Conservation (phyloP, 371 early-diverging fungal species). For the Mucor ambiguus region DNA sequence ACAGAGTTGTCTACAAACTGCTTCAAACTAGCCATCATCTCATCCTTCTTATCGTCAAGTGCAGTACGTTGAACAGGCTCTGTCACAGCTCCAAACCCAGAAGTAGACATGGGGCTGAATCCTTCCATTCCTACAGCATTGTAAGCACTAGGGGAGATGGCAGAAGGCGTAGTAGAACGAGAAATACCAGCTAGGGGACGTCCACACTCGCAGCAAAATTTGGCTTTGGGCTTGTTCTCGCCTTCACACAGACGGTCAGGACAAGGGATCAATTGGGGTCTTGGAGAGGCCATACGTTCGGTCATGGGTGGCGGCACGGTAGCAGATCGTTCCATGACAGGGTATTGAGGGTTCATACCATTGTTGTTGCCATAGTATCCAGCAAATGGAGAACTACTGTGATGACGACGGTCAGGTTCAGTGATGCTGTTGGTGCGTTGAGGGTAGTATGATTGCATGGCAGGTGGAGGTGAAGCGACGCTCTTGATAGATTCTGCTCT, state of each 20-base stretch:
- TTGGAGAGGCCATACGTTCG: conserved; percentile 24
- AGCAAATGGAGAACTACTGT: conserved; percentile 7
- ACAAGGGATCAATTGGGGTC: conserved; percentile 31
- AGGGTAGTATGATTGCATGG: neutral
- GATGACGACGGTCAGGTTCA: conserved; percentile 10
- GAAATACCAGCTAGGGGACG: conserved; percentile 55
- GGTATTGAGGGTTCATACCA: neutral
- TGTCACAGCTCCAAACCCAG: neutral
- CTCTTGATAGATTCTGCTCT: neutral
- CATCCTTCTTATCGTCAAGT: conserved; percentile 21
- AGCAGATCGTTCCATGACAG: conserved; percentile 21
- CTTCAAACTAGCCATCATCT: conserved; percentile 2
- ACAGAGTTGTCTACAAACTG: conserved; percentile 25
- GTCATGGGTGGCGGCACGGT: conserved; percentile 30
- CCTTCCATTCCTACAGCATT: neutral
- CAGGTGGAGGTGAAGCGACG: neutral
- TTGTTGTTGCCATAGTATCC: neutral
- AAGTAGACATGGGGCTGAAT: neutral
- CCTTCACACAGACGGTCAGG: conserved; percentile 64
- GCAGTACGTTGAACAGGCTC: conserved; percentile 6
- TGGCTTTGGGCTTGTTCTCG: conserved; percentile 67
- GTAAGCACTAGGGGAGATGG: conserved; percentile 7
- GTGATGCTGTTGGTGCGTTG: conserved; percentile 18
- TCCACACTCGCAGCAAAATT: conserved; percentile 79
- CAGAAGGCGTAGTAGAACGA: conserved; percentile 49